These are phyloP conservation scores for Scopulariopsis brevicaulis DNA, from an alignment of 2,329 filamentous ascomycete genomes.

Conservation along the genomic window DNA sequence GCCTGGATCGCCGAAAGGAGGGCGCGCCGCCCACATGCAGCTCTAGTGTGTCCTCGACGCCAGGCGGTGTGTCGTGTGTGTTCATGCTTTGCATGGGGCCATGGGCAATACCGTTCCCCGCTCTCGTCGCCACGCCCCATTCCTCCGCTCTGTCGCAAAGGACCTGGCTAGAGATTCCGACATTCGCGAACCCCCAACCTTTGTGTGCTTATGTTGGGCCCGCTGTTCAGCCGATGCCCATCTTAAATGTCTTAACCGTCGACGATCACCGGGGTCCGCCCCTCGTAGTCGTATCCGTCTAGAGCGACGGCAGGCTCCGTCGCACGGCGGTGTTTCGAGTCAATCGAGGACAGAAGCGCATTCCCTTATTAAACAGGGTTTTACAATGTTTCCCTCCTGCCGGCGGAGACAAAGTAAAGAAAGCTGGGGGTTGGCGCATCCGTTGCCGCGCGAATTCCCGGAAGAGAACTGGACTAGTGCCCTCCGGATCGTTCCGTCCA, in stretches of 20 bases:
- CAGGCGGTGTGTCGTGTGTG: background rate
- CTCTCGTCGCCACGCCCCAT: background rate
- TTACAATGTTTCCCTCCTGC: background rate
- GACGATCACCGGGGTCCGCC: too few species aligned
- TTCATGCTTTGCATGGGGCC: background rate
- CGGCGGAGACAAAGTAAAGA: background rate
- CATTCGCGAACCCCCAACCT: background rate
- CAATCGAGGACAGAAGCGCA: background rate
- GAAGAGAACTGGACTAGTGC: background rate
- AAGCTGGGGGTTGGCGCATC: background rate
- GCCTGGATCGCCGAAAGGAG: background rate
- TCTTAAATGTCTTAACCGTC: too few species aligned
- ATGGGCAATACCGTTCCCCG: background rate
- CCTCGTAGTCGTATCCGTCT: too few species aligned
- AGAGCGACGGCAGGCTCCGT: background rate
- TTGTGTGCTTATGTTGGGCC: too few species aligned
- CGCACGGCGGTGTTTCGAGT: background rate
- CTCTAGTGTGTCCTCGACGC: background rate
- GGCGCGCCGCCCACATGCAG: background rate
- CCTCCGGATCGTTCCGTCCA: background rate
- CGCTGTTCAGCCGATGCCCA: too few species aligned
- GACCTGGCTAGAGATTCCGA: background rate
- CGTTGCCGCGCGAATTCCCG: background rate
- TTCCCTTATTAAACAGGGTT: background rate
- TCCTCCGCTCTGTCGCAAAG: background rate